Evolutionary conservation across 768 basidiomycete genomes (phyloP).

Genomic region (Lactifluus piperatus): DNA sequence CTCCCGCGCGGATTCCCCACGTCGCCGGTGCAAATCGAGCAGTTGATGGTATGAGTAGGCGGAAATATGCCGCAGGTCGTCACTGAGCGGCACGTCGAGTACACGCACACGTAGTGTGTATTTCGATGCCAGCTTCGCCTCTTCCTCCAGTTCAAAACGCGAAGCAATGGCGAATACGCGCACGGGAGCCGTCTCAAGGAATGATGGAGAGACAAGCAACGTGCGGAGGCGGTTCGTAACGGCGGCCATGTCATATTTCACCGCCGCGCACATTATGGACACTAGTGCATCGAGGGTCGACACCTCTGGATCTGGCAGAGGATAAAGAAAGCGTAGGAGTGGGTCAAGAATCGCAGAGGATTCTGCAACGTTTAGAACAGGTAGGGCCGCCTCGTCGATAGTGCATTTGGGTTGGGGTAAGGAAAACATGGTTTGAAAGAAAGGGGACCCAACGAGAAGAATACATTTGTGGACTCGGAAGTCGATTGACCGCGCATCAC

Average conservation of each 20-base stretch:
- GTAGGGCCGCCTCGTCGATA: conserved; percentile 25
- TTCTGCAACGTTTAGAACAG: conserved; percentile 52
- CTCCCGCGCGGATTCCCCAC: conserved; percentile 40
- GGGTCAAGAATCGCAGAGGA: conserved; percentile 34
- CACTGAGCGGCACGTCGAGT: conserved; percentile 47
- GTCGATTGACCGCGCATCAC: conserved; percentile 29
- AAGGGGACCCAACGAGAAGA: conserved; percentile 53
- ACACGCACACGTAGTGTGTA: conserved; percentile 47
- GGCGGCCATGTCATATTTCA: conserved; percentile 54
- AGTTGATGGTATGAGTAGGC: conserved; percentile 64
- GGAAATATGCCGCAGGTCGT: conserved; percentile 56
- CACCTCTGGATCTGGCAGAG: conserved; percentile 45
- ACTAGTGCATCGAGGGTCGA: conserved; percentile 45
- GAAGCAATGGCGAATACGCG: conserved; percentile 67
- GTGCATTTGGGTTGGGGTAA: conserved; percentile 43
- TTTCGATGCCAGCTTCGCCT: conserved; percentile 51
- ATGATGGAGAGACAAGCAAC: conserved; percentile 41
- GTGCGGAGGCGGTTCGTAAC: conserved; percentile 42
- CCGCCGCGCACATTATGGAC: conserved; percentile 41
- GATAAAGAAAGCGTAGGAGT: conserved; percentile 56
- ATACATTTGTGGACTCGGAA: conserved; percentile 58
- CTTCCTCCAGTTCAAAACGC: conserved; percentile 54
- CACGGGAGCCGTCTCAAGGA: conserved; percentile 40
- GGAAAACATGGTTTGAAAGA: conserved; percentile 62
- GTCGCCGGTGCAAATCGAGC: conserved; percentile 48